Evolutionary conservation across 2,329 filamentous ascomycete species (phyloP).

Genomic region (Fusarium udum): DNA sequence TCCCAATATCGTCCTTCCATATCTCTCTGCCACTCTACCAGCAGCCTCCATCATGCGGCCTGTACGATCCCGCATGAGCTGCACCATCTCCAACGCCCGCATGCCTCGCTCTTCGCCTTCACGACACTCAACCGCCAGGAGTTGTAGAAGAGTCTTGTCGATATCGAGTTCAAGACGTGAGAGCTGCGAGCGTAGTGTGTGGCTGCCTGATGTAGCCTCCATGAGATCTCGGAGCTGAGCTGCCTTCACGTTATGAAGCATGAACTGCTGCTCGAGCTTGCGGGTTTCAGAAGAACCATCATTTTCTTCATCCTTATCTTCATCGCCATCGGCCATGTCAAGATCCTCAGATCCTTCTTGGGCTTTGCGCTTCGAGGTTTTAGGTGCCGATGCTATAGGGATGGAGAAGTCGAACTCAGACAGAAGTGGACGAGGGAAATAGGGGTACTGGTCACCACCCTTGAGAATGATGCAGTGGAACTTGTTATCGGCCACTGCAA

Average conservation of each 20-base stretch:
- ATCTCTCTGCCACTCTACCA: constrained; percentile 86
- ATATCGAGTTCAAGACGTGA: constrained; percentile 81
- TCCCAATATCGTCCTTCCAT: constrained; percentile 79
- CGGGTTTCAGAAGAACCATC: constrained; percentile 59
- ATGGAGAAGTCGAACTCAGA: constrained; percentile 94
- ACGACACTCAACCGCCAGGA: constrained; percentile 88
- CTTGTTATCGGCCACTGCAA: constrained; percentile 88
- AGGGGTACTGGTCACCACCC: constrained; percentile 90
- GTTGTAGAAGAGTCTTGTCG: constrained; percentile 88
- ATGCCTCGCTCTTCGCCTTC: constrained; percentile 93
- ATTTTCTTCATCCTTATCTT: constrained; percentile 47
- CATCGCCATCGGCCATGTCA: constrained; percentile 48
- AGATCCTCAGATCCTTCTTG: constrained; percentile 46
- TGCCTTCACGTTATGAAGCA: constrained; percentile 77
- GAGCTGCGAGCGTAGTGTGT: constrained; percentile 73
- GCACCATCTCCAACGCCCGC: constrained; percentile 91
- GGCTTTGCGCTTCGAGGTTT: constrained; percentile 47
- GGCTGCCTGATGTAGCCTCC: constrained; percentile 66
- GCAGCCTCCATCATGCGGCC: constrained; percentile 94
- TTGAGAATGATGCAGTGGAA: constrained; percentile 99
- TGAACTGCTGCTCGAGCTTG: constrained; percentile 81
- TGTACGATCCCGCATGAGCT: constrained; percentile 82
- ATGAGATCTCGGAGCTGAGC: constrained; percentile 80
- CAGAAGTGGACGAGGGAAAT: constrained; percentile 88
- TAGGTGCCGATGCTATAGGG: constrained; percentile 70